Evolutionary conservation across 2,329 filamentous ascomycete genomes (phyloP), one percentile per base, ranked within the genome.

Genomic region (Ceratocystis lukuohia): DNA sequence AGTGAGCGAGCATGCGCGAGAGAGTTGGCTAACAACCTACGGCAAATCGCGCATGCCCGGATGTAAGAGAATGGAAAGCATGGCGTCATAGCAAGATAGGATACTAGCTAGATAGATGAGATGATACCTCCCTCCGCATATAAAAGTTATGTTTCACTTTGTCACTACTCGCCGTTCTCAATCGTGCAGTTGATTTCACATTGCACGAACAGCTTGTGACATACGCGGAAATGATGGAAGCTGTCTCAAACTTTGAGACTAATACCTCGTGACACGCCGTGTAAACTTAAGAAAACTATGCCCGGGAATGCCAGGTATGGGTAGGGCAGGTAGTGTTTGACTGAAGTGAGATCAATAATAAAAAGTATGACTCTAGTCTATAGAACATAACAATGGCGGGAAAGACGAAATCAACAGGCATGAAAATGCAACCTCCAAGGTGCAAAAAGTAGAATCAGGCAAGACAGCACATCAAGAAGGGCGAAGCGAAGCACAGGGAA

Each of bases 361-460:
- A 62, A 37, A 25, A 45, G 33, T 33, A 25, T 33, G 69, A 25
- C 20, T 45, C 50, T 28, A 46, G 41, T 56, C 30, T 57, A 44
- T 45, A 62, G 44, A 45, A 30, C 28, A 33, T 30, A 59, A 59
- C 44, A 17, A 61, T n/a, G 45, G 30, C 20, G 63, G 66, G n/a
- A 44, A 50, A 62, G 33, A 67, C 65, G 65, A 61, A 57, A 69
- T 70, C 68, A 70, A 70, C 15, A 30, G 28, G 53, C 25, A 8
- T 59, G 17, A 33, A 59, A 56, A 56, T 15, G 25, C 33, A 30
- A 30, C 25, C 25, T 33, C 25, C 53, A 30, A 37, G 25, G 28
- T 59, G 33, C 53, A 59, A 25, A 22, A 17, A 25, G 28, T 7
- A 59, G 28, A 20, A 30, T 57, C 22, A 57, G 28, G n/a, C 25